These are phyloP conservation scores for Epichloe glyceriae DNA, from an alignment of 2,329 filamentous ascomycete species.

Conservation along the genomic window DNA sequence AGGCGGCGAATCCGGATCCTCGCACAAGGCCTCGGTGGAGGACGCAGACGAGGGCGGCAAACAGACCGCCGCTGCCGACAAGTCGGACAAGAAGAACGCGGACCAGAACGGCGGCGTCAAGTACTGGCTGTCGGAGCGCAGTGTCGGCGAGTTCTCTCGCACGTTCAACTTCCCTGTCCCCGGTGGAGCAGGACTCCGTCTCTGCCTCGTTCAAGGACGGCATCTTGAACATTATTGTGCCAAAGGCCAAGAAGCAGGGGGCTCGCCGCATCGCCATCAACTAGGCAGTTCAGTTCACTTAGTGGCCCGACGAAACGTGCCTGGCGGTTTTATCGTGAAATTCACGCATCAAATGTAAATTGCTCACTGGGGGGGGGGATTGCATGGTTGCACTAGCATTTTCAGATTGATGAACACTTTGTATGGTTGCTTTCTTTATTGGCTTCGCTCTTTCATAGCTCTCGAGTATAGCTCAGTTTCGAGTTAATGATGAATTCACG, in stretches of 20 bases:
- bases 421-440: too few species aligned
- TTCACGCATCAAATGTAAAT: background rate
- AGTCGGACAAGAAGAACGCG: conserved; percentile 17
- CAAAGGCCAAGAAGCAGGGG: conserved; percentile 23
- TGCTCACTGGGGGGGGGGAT: background rate
- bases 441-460: too few species aligned
- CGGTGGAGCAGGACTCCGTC: conserved; percentile 46
- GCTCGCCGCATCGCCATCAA: conserved; percentile 13
- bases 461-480: too few species aligned
- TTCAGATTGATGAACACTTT: background rate
- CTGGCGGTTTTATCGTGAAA: background rate
- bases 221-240: conserved; percentile 47
- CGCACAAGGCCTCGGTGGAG: conserved; percentile 46
- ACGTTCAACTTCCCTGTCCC: conserved; percentile 51
- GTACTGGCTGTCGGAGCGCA: conserved; percentile 56
- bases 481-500: too few species aligned
- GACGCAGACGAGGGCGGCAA: conserved; percentile 26
- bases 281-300: background rate
- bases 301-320: background rate
- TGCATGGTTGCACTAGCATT: background rate
- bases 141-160: conserved; percentile 49
- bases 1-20: conserved; percentile 15
- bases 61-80: conserved; percentile 11
- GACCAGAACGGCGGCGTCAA: conserved; percentile 27
- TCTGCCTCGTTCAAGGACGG: conserved; percentile 49